Evolutionary conservation across 2,329 filamentous ascomycete genomes (phyloP).

Genomic region (Colletotrichum cordylinicola): DNA sequence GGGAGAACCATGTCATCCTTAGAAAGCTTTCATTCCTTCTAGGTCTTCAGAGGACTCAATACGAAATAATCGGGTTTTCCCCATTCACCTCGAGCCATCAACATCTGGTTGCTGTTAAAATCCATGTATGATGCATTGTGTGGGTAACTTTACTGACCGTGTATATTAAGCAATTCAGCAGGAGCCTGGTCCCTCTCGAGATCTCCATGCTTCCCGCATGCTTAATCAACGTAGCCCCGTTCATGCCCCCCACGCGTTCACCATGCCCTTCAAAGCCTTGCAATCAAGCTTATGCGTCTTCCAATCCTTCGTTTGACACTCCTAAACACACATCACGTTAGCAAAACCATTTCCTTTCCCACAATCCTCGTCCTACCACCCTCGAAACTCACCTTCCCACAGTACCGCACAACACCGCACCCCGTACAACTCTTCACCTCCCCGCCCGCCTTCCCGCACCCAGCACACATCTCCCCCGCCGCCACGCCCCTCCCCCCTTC

Average conservation of each 20-base stretch:
- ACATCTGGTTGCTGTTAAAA: background rate
- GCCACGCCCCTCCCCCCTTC: background rate
- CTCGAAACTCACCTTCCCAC: constrained; percentile 45
- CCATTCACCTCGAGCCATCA: background rate
- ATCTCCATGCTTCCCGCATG: background rate
- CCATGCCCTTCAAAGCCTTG: constrained; percentile 45
- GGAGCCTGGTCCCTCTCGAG: background rate
- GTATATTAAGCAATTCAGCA: background rate
- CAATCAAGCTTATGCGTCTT: constrained; percentile 49
- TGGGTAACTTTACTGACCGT: too few species aligned
- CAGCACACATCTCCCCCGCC: constrained; percentile 27
- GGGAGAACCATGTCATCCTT: background rate
- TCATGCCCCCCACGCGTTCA: constrained; percentile 37
- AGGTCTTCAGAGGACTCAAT: background rate
- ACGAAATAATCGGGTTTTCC: background rate
- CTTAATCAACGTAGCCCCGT: too few species aligned
- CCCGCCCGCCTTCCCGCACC: constrained; percentile 32
- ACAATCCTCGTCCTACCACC: too few species aligned
- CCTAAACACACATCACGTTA: constrained; percentile 29
- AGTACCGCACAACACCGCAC: constrained; percentile 50
- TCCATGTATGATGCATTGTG: background rate
- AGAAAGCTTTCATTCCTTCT: background rate
- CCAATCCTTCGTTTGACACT: constrained; percentile 50
- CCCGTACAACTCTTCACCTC: constrained; percentile 46
- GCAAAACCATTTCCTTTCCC: background rate